Evolutionary conservation across 1,139 yeast species (phyloP), one percentile per base, ranked within the genome.

Genomic region (Meyerozyma sp.): DNA sequence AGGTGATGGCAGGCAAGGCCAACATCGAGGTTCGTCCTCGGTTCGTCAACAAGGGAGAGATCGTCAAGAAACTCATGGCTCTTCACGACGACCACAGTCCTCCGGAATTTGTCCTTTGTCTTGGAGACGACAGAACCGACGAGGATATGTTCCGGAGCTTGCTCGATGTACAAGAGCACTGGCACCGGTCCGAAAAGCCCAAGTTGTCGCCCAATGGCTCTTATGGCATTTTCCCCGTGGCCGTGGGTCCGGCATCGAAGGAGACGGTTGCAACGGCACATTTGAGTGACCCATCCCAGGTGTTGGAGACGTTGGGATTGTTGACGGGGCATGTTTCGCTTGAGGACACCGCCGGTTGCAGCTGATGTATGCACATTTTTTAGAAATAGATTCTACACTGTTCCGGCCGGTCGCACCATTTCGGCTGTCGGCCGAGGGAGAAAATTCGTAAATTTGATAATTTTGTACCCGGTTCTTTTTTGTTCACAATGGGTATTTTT

Each of bases 1-100:
- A 93, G 60, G 94, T 94, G n/a, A 91, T 94, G 97, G 77, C 87
- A 27, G 95, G 96, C 40, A 94, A 94, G 66, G 98, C 98, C 40
- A 94, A 94, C 59, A 78, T 94, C 43, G 99, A 94, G 65, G 98
- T 94, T 14, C 77, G 98, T 50, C 99, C 99, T 8, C 80, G 81
- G 47, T 86, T 89, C 60, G 89, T 93, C 46, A 94, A 94, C 67
- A 94, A 94, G 64, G 99, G 99, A 44, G 98, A 91, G 63, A 94
- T 94, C 57, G 98, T 88, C 39, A 85, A 81, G 60, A 70, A 90
- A 48, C 79, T 14, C 84, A 80, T 57, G 86, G 84, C 2, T 56
- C 49, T 50, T 39, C 54, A 51, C 16, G 58, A 50, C 49, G 59
- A 59, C n/a, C 61, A 62, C 18, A 65, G 75, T 23, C 58, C 71